Percentiles rank a stretch among this genome's conserved stretches.
These are phyloP conservation scores for Xylariaceae sp. DNA, from an alignment of 2,329 filamentous ascomycete species.

Conservation along the genomic window DNA sequence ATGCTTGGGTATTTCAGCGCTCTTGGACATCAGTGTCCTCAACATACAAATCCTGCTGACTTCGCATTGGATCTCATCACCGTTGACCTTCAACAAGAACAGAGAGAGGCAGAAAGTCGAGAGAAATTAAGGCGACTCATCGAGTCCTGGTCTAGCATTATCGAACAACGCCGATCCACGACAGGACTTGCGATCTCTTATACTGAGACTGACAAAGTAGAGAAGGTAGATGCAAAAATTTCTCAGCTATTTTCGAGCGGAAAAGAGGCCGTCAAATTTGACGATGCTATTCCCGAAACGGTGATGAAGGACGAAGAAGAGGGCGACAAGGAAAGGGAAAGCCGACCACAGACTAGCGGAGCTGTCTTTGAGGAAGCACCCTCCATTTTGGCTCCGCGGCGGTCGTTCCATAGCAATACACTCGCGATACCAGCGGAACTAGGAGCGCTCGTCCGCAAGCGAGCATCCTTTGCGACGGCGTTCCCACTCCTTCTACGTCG, in stretches of 20 bases:
- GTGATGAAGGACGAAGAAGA: too few species aligned
- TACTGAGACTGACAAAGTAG: neutral
- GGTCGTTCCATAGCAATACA: conserved; percentile 50
- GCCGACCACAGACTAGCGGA: conserved; percentile 4
- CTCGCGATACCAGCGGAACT: conserved; percentile 75
- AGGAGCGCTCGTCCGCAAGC: conserved; percentile 69
- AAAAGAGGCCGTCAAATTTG: neutral
- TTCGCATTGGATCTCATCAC: conserved; percentile 81
- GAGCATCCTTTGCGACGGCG: conserved; percentile 66
- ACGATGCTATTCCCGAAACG: neutral
- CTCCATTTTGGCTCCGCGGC: conserved; percentile 44
- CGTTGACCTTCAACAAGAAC: conserved; percentile 72
- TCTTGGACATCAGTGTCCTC: conserved; percentile 69
- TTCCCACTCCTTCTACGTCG: conserved; percentile 73
- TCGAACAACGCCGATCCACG: neutral
- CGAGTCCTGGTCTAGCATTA: conserved; percentile 56
- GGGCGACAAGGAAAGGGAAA: neutral
- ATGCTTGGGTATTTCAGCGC: conserved; percentile 71
- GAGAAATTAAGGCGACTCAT: conserved; percentile 68
- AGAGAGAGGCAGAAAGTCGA: conserved; percentile 67
- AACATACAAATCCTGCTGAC: conserved; percentile 77
- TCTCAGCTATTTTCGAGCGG: neutral
- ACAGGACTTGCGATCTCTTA: neutral
- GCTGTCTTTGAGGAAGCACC: conserved; percentile 26
- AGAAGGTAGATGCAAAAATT: neutral